Conservation (phyloP, 495 filamentous ascomycete genomes). For the Penicillium goetzii region DNA sequence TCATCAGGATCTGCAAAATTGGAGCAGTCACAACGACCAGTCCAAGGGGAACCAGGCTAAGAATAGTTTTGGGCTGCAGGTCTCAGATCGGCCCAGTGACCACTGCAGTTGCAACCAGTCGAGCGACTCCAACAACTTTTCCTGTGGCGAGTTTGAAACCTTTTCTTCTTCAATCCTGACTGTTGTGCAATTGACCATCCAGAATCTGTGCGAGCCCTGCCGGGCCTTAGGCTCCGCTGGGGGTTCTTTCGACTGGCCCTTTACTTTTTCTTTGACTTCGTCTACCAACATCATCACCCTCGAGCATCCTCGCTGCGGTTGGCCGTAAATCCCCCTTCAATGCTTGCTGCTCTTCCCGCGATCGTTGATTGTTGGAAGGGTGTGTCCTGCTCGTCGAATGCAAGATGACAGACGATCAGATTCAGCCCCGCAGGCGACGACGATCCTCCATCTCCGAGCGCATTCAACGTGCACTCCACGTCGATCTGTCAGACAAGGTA, state of each 20-base stretch:
- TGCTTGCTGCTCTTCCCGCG: not conserved
- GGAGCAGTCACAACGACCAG: conserved; percentile 8
- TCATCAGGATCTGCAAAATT: not conserved
- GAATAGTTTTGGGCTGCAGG: conserved; percentile 28
- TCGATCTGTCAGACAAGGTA: conserved; percentile 36
- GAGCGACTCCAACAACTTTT: not conserved
- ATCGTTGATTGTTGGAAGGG: not conserved
- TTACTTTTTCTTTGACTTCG: not conserved
- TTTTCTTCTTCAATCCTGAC: conserved; percentile 15
- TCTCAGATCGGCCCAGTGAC: conserved; percentile 19
- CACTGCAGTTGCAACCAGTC: not conserved
- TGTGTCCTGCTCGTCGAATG: not conserved
- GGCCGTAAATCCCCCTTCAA: not conserved
- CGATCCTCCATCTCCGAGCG: conserved; percentile 44
- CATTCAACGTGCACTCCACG: conserved; percentile 39
- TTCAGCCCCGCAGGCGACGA: conserved; percentile 29
- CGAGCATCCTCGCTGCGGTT: not conserved
- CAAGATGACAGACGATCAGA: conserved; percentile 25
- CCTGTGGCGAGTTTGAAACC: conserved; percentile 25
- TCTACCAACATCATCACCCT: not conserved
- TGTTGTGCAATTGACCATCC: conserved; percentile 9
- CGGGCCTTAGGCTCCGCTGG: conserved; percentile 3
- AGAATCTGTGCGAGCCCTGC: not conserved
- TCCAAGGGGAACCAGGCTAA: conserved; percentile 16
- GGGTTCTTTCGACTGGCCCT: not conserved